Evolutionary conservation across 106 monocot genomes (phyloP), one percentile per base, ranked within the genome.

Genomic region (Phalaenopsis equestris): DNA sequence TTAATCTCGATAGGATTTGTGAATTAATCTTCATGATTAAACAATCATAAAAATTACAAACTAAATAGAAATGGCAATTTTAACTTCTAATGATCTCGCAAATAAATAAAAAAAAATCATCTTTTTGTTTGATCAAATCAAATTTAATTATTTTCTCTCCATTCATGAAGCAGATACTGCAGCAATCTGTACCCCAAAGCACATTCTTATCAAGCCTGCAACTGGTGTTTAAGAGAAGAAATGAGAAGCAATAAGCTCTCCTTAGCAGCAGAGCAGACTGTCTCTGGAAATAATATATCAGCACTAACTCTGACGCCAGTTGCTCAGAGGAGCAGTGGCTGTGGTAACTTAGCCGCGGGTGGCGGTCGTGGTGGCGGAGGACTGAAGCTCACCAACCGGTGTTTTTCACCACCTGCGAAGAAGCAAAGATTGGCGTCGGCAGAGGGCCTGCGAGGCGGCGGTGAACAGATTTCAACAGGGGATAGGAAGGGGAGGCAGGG

Each of bases 401-500:
- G 46, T 3, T 81, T 81, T 36, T 11, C 76, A 42, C 57, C 75
- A n/a, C 76, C 81, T 3, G 48, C 41, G 21, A 81, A 81, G 81
- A 81, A 76, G 76, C 81, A 46, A 30, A 75, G 16, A 41, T 15
- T 57, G 30, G 11, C 14, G 52, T 14, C 52, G 30, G 8, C 37
- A 7, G 11, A 12, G 21, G 23, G 72, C 21, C 43, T 21, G 46
- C 21, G 2, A 77, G 42, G 58, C 43, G 24, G 72, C 15, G 55
- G 80, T 38, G 41, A 61, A 17, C 39, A 81, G 57, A 9, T 57
- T 8, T 55, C 79, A 7, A 79, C 82, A 9, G 58, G 81, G 41
- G 15, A 42, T 14, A 75, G 55, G 42, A 81, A 79, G 75, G 79
- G 80, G 42, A 89, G 82, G 84, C 80, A 77, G 24, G 77, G 38